phyloP scores from a whole-genome alignment of 2,329 filamentous ascomycete species.

The Diaporthe eres region DNA sequence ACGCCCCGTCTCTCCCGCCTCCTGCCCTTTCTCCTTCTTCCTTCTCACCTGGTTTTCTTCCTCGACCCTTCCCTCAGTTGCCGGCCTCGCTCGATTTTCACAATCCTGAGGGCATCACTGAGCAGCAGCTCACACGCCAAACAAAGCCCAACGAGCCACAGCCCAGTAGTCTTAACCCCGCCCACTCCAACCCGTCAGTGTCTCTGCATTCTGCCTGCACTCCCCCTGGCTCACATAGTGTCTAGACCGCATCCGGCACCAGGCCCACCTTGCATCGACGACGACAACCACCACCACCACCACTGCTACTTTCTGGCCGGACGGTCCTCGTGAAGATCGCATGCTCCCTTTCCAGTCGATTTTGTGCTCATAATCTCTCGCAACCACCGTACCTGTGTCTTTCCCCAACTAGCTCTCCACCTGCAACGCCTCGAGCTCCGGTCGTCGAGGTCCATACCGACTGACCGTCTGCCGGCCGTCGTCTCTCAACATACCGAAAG shows the following conservation, averaged over 20 bases:
- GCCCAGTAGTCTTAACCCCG: not conserved
- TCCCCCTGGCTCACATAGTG: conserved; percentile 23
- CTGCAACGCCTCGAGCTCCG: not conserved
- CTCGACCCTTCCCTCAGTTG: not conserved
- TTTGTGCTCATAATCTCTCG: not conserved
- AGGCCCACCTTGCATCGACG: conserved; percentile 13
- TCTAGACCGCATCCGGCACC: conserved; percentile 29
- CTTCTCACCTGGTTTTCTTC: not conserved
- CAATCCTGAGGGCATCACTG: not conserved
- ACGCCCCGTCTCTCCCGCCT: conserved; percentile 25
- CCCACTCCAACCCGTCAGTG: not conserved
- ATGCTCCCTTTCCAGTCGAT: too few species aligned
- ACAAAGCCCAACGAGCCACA: conserved; percentile 11
- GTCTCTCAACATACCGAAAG: not conserved
- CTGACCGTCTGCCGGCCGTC: not conserved
- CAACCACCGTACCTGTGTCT: not conserved
- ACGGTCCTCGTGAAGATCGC: not conserved
- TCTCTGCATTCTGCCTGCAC: conserved; percentile 7
- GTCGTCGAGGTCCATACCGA: not conserved
- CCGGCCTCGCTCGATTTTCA: conserved; percentile 1
- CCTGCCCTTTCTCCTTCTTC: conserved; percentile 13
- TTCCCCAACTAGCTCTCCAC: not conserved
- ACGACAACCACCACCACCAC: conserved; percentile 26
- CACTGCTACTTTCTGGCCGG: not conserved
- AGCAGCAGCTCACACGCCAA: not conserved